Evolutionary conservation across 768 basidiomycete genomes (phyloP).

Genomic region (Pleurotus giganteus): DNA sequence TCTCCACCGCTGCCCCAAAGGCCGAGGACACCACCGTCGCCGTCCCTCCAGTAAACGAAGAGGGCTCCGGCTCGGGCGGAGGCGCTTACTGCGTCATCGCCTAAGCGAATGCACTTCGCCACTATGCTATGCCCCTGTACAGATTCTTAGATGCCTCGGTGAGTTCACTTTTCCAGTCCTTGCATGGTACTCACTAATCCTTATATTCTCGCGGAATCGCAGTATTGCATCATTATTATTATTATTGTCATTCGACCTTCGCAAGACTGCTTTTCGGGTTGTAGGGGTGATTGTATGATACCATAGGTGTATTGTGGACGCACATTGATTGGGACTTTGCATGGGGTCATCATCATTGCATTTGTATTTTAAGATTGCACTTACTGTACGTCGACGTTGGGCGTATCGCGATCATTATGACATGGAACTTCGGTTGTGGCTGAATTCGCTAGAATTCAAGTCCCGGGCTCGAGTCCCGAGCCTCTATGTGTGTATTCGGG

Average conservation of each 20-base stretch:
- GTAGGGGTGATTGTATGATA: constrained; percentile 6
- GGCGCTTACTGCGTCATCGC: constrained; percentile 11
- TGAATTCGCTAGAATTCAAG: too few relatives aligned
- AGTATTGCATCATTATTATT: constrained; percentile 10
- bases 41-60: constrained; percentile 8
- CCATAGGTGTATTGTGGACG: neutral
- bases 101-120: neutral
- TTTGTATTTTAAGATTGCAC: neutral
- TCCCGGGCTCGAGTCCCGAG: too few relatives aligned
- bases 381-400: neutral
- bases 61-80: constrained; percentile 7
- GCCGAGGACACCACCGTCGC: constrained; percentile 4
- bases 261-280: neutral
- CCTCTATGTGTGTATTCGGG: too few relatives aligned
- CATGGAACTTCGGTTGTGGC: too few relatives aligned
- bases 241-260: constrained; percentile 11
- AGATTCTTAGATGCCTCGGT: constrained; percentile 1
- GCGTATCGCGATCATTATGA: neutral
- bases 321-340: neutral
- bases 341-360: neutral
- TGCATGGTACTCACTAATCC: neutral
- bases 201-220: too few relatives aligned
- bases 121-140: neutral
- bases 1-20: constrained; percentile 4
- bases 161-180: neutral